Conservation (phyloP, 1,284 basidiomycete species). For the Anthracocystis walkeri region DNA sequence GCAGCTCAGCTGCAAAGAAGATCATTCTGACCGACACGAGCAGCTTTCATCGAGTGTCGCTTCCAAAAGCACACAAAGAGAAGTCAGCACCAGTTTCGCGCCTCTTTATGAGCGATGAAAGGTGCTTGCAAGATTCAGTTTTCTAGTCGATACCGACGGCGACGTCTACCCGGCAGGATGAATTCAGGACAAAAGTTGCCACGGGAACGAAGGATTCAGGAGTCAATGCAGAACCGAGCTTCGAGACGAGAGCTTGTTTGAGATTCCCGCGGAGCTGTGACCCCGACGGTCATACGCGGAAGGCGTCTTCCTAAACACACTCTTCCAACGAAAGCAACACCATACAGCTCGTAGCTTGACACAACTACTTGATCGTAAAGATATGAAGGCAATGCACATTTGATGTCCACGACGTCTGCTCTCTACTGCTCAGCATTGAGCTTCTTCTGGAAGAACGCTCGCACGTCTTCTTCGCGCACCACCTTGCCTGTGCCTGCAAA, state of each 20-base stretch:
- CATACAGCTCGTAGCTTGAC: background rate
- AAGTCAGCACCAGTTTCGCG: too few species aligned
- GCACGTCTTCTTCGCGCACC: constrained; percentile 68
- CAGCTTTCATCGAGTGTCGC: background rate
- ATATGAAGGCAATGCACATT: too few species aligned
- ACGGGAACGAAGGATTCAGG: background rate
- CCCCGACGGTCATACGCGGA: background rate
- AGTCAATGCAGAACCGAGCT: background rate
- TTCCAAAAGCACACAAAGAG: background rate
- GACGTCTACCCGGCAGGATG: too few species aligned
- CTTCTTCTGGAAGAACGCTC: constrained; percentile 67
- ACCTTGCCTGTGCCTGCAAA: constrained; percentile 67
- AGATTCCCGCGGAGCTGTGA: background rate
- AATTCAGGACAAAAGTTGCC: background rate
- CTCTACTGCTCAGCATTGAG: constrained; percentile 30
- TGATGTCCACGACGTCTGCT: background rate
- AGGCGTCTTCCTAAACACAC: background rate
- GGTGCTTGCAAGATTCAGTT: too few species aligned
- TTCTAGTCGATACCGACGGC: background rate
- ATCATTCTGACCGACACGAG: background rate
- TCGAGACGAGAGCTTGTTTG: background rate
- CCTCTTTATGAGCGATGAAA: too few species aligned
- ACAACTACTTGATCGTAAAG: too few species aligned
- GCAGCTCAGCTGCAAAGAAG: constrained; percentile 10
- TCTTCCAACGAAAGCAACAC: background rate